phyloP scores from a whole-genome alignment of 345 rosid species.

The Leavenworthia alabamica region DNA sequence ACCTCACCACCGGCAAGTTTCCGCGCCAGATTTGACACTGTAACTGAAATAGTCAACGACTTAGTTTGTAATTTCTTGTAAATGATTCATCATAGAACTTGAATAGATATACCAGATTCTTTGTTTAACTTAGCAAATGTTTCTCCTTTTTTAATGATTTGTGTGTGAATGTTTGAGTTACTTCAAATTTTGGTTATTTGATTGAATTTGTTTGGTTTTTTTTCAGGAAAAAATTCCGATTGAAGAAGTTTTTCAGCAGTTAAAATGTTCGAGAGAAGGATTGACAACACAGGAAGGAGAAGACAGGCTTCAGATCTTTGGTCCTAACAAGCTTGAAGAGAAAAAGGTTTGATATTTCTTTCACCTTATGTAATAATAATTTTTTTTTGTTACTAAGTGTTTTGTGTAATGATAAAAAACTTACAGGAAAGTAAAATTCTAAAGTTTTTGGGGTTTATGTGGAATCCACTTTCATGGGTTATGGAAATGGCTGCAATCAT shows the following conservation, averaged over 20 bases:
- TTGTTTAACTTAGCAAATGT: neutral
- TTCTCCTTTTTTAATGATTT: constrained; percentile 1
- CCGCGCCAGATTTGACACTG: too few relatives aligned
- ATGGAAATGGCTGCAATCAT: constrained; percentile 89
- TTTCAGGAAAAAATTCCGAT: constrained; percentile 75
- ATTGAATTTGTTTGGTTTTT: neutral
- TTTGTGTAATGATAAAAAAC: neutral
- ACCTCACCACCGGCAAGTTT: neutral
- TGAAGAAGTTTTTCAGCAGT: constrained; percentile 88
- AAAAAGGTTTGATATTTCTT: constrained; percentile 42
- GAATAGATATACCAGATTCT: neutral
- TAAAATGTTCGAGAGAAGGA: constrained; percentile 76
- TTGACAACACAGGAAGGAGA: constrained; percentile 56
- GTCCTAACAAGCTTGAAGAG: constrained; percentile 95
- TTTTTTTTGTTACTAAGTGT: neutral
- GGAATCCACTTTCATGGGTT: constrained; percentile 92
- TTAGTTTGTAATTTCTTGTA: neutral
- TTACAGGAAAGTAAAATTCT: constrained; percentile 65
- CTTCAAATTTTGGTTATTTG: neutral
- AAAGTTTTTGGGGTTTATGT: constrained; percentile 88
- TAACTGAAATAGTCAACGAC: constrained; percentile 9
- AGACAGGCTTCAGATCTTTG: constrained; percentile 69
- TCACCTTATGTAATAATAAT: too few relatives aligned
- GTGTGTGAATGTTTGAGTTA: neutral
- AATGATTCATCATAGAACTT: neutral